These are phyloP conservation scores for Yarrowia galli DNA, from an alignment of 1,139 yeast genomes.

Conservation along the genomic window DNA sequence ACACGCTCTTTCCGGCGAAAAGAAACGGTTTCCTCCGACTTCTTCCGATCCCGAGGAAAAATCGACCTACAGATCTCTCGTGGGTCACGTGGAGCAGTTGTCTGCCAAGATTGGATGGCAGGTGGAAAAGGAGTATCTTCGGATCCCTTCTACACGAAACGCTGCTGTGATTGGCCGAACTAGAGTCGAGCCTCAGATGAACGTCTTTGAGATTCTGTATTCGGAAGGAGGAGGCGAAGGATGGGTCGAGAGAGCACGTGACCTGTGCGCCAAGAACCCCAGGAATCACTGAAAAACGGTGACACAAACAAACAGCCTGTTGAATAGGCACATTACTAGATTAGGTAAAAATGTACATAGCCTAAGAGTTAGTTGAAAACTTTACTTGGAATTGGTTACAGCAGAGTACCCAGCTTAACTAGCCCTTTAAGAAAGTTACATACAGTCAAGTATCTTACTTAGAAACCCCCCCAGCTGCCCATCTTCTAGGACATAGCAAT, in stretches of 20 bases:
- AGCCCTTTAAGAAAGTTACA: no score
- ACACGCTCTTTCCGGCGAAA: constrained; percentile 80
- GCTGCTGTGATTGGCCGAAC: constrained; percentile 82
- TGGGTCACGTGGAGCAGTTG: constrained; percentile 79
- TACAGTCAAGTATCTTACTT: no score
- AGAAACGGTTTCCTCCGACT: constrained; percentile 64
- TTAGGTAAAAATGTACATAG: no score
- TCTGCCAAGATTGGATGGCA: constrained; percentile 80
- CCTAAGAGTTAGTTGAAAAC: no score
- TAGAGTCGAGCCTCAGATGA: constrained; percentile 49
- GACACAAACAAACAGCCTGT: no score
- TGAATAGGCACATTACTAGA: no score
- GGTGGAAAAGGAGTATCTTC: constrained; percentile 81
- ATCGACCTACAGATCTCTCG: constrained; percentile 82
- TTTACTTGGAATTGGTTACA: no score
- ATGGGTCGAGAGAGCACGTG: constrained; percentile 70
- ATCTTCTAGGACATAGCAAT: no score
- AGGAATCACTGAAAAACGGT: constrained; percentile 48
- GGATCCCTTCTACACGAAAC: constrained; percentile 95
- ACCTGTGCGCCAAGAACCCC: constrained; percentile 48
- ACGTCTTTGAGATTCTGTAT: constrained; percentile 58
- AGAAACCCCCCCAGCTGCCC: no score
- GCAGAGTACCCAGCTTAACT: no score
- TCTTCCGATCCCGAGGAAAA: constrained; percentile 52
- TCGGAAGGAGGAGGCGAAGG: constrained; percentile 90